Evolutionary conservation across 1,284 basidiomycete species (phyloP).

Genomic region (Moesziomyces antarcticus): DNA sequence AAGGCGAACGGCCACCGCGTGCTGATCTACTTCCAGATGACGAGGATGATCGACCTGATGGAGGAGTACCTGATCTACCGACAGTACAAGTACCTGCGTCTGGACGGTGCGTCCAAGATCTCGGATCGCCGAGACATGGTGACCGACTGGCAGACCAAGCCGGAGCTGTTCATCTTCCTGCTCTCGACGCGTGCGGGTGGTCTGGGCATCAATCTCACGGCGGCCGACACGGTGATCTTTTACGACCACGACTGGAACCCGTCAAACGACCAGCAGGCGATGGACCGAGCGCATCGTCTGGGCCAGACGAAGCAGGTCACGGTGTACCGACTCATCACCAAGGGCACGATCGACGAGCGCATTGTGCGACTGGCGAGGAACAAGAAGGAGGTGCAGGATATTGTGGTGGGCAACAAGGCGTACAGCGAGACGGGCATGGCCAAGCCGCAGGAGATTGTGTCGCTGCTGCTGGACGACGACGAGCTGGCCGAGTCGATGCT

Average conservation of each 20-base stretch:
- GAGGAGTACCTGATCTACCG: slow-evolving; percentile 98
- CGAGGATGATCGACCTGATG: slow-evolving; percentile 99
- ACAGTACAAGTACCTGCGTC: slow-evolving; percentile 95
- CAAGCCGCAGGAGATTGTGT: slow-evolving; percentile 96
- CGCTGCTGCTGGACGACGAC: slow-evolving; percentile 93
- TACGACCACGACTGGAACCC: slow-evolving; percentile 99
- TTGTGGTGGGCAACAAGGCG: slow-evolving; percentile 96
- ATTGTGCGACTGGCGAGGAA: slow-evolving; percentile 76
- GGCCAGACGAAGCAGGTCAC: slow-evolving; percentile 99
- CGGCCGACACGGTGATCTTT: slow-evolving; percentile 92
- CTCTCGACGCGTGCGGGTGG: slow-evolving; percentile 97
- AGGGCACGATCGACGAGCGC: slow-evolving; percentile 97
- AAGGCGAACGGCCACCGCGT: slow-evolving; percentile 94
- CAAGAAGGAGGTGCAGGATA: slow-evolving; percentile 78
- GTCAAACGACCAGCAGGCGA: slow-evolving; percentile 94
- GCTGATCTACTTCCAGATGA: slow-evolving; percentile 99
- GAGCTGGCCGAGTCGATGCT: slow-evolving; percentile 70
- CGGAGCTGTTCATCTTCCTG: slow-evolving; percentile 70
- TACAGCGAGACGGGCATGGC: slow-evolving; percentile 74
- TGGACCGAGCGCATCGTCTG: slow-evolving; percentile 98
- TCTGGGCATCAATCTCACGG: slow-evolving; percentile 96
- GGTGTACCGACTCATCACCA: slow-evolving; percentile 95
- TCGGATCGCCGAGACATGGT: slow-evolving; percentile 99
- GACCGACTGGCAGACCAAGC: slow-evolving; percentile 98
- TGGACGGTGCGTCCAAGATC: slow-evolving; percentile 94